Evolutionary conservation across 768 basidiomycete genomes (phyloP).

Genomic region (Sporobolomyces pararoseus): DNA sequence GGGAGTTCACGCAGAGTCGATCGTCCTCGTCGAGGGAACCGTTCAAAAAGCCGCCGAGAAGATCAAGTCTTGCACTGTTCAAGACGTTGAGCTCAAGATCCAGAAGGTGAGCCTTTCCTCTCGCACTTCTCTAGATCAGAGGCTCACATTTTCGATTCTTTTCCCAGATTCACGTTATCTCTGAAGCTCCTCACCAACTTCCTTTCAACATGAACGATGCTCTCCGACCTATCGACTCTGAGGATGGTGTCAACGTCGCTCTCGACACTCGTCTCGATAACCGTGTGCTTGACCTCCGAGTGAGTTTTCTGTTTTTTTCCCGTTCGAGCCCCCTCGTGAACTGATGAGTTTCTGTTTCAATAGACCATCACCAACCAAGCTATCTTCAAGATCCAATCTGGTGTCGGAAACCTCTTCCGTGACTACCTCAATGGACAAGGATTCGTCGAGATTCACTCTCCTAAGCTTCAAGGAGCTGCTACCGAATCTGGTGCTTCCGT

Average conservation of each 20-base stretch:
- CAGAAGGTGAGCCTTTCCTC: slow-evolving; percentile 62
- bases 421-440: slow-evolving; percentile 67
- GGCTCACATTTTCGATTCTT: not conserved
- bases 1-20: slow-evolving; percentile 73
- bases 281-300: slow-evolving; percentile 87
- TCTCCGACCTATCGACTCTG: slow-evolving; percentile 72
- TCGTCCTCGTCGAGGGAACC: slow-evolving; percentile 80
- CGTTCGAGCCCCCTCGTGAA: not conserved
- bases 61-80: slow-evolving; percentile 87
- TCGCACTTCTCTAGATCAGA: slow-evolving; percentile 6
- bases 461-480: slow-evolving; percentile 92
- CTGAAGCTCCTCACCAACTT: slow-evolving; percentile 69
- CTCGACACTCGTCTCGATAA: slow-evolving; percentile 93
- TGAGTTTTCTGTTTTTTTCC: slow-evolving; percentile 50
- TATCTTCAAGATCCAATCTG: slow-evolving; percentile 85
- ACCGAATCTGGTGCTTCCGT: slow-evolving; percentile 96
- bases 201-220: slow-evolving; percentile 95
- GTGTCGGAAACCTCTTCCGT: slow-evolving; percentile 82
- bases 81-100: slow-evolving; percentile 81
- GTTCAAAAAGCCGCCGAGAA: slow-evolving; percentile 72
- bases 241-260: slow-evolving; percentile 60
- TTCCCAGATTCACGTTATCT: slow-evolving; percentile 69
- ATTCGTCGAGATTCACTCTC: slow-evolving; percentile 94
- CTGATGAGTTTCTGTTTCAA: not conserved
- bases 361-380: slow-evolving; percentile 94